Evolutionary conservation across 441 rosid genomes (phyloP).

Genomic region (Biscutella auriculata): DNA sequence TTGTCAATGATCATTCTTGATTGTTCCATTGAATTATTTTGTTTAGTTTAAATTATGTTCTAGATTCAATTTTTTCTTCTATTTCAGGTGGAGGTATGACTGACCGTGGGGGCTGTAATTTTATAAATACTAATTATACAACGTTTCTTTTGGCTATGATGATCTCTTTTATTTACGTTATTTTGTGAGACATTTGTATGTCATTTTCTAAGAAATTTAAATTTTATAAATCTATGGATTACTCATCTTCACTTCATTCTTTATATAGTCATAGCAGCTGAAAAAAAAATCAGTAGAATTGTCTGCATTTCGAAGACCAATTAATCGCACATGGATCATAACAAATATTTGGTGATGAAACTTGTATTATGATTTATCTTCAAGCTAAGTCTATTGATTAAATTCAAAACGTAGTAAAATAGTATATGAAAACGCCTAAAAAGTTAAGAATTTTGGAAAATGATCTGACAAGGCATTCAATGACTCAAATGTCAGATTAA

Average conservation of each 20-base stretch:
- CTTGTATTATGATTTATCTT: no score
- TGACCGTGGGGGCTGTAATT: not conserved
- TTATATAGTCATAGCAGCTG: not conserved
- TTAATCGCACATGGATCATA: no score
- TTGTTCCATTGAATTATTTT: not conserved
- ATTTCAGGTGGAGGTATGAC: constrained; percentile 15
- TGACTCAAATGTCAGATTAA: no score
- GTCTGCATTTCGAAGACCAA: no score
- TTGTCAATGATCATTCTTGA: no score
- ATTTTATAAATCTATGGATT: not conserved
- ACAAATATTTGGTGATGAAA: no score
- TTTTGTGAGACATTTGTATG: constrained; percentile 1
- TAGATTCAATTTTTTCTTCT: not conserved
- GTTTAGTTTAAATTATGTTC: not conserved
- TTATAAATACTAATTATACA: not conserved
- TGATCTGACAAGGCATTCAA: no score
- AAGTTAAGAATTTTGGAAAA: no score
- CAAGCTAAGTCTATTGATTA: no score
- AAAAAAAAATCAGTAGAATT: not conserved
- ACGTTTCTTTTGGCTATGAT: not conserved
- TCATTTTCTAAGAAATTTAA: not conserved
- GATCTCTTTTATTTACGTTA: not conserved
- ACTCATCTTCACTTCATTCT: not conserved
- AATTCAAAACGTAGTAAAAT: no score
- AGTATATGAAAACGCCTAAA: no score